A percentile compares a stretch with the other conserved stretches of the same genome.
Conservation (phyloP, 1,284 basidiomycete genomes). For the Boletus chippewaensis region DNA sequence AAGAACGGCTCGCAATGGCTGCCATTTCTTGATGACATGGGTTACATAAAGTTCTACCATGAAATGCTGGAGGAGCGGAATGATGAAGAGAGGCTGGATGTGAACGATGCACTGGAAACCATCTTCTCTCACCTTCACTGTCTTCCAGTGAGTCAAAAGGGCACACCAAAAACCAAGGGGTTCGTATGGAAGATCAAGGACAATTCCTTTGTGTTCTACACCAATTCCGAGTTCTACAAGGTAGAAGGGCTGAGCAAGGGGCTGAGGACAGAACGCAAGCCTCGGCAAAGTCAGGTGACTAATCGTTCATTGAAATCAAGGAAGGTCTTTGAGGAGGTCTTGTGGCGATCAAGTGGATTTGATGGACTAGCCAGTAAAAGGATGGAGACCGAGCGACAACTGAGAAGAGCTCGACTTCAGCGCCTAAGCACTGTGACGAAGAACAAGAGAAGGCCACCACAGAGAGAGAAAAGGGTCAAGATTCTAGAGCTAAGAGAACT, state of each 20-base stretch:
- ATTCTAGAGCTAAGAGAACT: not conserved
- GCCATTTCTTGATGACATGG: not conserved
- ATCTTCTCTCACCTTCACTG: conserved; percentile 6
- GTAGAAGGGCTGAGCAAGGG: not conserved
- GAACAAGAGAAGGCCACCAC: not conserved
- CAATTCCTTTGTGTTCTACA: not conserved
- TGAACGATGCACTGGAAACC: not conserved
- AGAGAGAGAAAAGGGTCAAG: not conserved
- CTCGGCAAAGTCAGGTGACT: fast-evolving
- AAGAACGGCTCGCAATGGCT: conserved; percentile 1
- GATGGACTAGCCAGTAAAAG: conserved; percentile 2
- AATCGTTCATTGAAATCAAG: not conserved
- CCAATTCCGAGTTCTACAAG: conserved; percentile 7
- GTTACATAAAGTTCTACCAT: conserved; percentile 6
- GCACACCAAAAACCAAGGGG: not conserved
- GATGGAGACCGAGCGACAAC: not conserved
- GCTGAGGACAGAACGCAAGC: not conserved
- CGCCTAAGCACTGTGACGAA: not conserved
- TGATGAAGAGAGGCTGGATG: not conserved
- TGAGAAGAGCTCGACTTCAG: not conserved
- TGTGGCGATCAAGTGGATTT: not conserved
- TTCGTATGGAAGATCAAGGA: not conserved
- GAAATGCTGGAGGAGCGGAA: not conserved
- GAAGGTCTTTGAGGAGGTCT: not conserved
- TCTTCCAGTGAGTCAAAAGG: not conserved